Conservation (phyloP, 495 filamentous ascomycete genomes). For the Viridothelium virens region DNA sequence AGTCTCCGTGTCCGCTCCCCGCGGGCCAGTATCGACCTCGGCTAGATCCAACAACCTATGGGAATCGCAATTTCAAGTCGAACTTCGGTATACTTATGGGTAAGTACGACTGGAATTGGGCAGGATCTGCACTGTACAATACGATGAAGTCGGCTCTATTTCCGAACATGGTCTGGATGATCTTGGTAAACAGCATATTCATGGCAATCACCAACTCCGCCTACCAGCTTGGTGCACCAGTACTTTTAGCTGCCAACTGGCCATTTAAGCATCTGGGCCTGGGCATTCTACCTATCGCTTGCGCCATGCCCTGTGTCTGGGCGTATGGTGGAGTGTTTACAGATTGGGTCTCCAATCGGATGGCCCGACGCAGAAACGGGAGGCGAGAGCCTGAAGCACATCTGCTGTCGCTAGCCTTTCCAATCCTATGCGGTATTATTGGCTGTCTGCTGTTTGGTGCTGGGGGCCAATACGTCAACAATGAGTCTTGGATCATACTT, state of each 20-base stretch:
- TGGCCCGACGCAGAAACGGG: constrained; percentile 22
- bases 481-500: constrained; percentile 9
- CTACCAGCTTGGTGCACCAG: constrained; percentile 22
- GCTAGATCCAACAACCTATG: constrained; percentile 10
- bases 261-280: constrained; percentile 26
- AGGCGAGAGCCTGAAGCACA: constrained; percentile 28
- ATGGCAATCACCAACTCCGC: constrained; percentile 23
- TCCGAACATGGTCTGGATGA: constrained; percentile 25
- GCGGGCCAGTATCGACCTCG: constrained; percentile 21
- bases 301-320: constrained; percentile 24
- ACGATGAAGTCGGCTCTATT: constrained; percentile 23
- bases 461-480: constrained; percentile 20
- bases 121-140: constrained; percentile 11
- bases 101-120: background rate
- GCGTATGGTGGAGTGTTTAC: constrained; percentile 24
- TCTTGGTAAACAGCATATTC: constrained; percentile 27
- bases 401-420: constrained; percentile 24
- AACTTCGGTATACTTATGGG: constrained; percentile 4
- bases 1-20: constrained; percentile 7
- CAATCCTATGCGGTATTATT: constrained; percentile 21
- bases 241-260: constrained; percentile 27
- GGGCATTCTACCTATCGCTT: constrained; percentile 23
- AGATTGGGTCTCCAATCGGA: constrained; percentile 25
- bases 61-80: constrained; percentile 16
- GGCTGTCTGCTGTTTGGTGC: constrained; percentile 26